Percentiles rank a stretch among this genome's conserved stretches.
phyloP scores from a whole-genome alignment of 495 filamentous ascomycete genomes.

The Penicillium pulvis region DNA sequence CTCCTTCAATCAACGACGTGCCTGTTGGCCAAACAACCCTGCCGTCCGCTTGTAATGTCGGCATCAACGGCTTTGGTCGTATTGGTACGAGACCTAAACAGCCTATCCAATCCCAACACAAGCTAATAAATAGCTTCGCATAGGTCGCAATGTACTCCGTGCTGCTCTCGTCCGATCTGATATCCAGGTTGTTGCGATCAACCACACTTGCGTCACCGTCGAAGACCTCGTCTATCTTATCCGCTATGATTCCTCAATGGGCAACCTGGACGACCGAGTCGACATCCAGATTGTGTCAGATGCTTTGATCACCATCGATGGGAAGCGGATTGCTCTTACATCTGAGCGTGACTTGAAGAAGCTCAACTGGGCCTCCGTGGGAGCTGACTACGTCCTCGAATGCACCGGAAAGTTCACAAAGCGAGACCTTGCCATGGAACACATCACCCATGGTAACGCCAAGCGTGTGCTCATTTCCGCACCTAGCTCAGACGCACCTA shows the following conservation, averaged over 20 bases:
- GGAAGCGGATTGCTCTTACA: conserved; percentile 31
- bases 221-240: conserved; percentile 42
- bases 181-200: conserved; percentile 38
- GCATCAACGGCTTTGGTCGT: conserved; percentile 40
- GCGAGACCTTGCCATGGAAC: conserved; percentile 32
- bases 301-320: conserved; percentile 29
- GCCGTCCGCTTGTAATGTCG: conserved; percentile 27
- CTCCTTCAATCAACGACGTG: conserved; percentile 33
- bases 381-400: conserved; percentile 39
- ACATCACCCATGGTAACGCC: conserved; percentile 33
- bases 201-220: conserved; percentile 37
- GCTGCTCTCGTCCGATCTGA: conserved; percentile 35
- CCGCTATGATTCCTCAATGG: conserved; percentile 42
- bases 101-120: neutral
- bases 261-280: conserved; percentile 28
- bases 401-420: conserved; percentile 43
- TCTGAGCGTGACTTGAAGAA: conserved; percentile 39
- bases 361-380: conserved; percentile 34
- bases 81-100: conserved; percentile 24
- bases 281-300: conserved; percentile 32
- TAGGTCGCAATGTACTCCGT: conserved; percentile 41
- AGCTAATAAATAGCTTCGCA: neutral
- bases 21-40: conserved; percentile 14
- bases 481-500: conserved; percentile 37
- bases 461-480: conserved; percentile 41